phyloP scores from a whole-genome alignment of 2,329 filamentous ascomycete species.

The Alternaria arbusti region DNA sequence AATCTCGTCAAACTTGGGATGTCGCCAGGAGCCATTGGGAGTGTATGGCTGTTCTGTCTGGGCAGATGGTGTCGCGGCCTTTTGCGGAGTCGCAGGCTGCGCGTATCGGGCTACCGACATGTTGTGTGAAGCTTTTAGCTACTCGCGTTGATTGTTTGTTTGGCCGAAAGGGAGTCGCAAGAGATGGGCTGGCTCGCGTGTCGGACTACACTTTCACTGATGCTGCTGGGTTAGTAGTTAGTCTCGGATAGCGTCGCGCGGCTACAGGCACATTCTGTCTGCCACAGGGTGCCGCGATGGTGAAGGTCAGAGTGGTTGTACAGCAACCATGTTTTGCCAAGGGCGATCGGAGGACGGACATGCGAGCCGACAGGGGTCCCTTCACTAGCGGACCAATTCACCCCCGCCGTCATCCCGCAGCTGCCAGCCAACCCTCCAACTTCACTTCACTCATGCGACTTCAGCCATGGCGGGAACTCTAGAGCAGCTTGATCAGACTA shows the following conservation, averaged over 20 bases:
- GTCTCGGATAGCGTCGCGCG: not conserved
- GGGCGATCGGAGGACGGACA: constrained; percentile 3
- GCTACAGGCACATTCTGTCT: constrained; percentile 6
- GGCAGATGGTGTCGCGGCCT: constrained; percentile 31
- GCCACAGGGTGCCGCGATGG: not conserved
- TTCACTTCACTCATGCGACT: constrained; percentile 1
- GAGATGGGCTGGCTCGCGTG: not conserved
- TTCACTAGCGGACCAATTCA: constrained; percentile 3
- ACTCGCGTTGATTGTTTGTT: constrained; percentile 15
- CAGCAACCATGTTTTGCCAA: constrained; percentile 19
- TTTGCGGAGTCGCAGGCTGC: constrained; percentile 29
- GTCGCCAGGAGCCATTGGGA: constrained; percentile 80
- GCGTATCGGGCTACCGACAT: constrained; percentile 28
- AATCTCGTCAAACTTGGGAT: constrained; percentile 89
- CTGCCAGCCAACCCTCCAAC: constrained; percentile 1
- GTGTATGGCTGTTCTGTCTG: constrained; percentile 37
- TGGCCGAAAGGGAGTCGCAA: constrained; percentile 2
- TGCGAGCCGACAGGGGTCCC: constrained; percentile 7
- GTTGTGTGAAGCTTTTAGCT: constrained; percentile 7
- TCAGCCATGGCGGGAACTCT: constrained; percentile 56
- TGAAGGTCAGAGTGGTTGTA: constrained; percentile 8
- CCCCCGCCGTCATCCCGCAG: constrained; percentile 17
- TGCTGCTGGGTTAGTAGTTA: constrained; percentile 35
- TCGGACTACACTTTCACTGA: not conserved
- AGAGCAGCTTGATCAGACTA: constrained; percentile 72